Conservation (phyloP, 1,284 basidiomycete genomes). For the Caloboletus firmus region DNA sequence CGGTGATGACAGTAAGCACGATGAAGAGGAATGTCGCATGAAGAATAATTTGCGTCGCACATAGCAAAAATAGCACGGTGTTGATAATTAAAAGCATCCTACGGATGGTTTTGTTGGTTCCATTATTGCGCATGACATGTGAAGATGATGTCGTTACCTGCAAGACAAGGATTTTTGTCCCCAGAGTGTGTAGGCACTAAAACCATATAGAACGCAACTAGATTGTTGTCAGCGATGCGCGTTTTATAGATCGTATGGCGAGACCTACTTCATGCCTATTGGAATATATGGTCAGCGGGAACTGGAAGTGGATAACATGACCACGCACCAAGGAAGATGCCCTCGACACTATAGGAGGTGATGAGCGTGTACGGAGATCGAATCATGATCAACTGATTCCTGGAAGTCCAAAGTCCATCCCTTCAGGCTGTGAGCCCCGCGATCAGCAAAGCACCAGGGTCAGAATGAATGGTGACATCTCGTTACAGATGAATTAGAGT, state of each 20-base stretch:
- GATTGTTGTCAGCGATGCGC: background rate
- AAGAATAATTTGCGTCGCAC: slow-evolving; percentile 10
- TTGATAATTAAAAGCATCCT: slow-evolving; percentile 16
- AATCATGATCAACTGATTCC: slow-evolving; percentile 3
- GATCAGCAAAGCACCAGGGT: background rate
- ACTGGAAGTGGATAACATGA: background rate
- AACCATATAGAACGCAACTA: slow-evolving; percentile 22
- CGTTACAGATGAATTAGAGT: background rate
- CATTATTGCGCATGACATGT: background rate
- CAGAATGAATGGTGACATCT: background rate
- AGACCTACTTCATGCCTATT: slow-evolving; percentile 24
- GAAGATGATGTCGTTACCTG: slow-evolving; percentile 12
- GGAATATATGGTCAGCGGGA: background rate
- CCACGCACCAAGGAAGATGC: slow-evolving; percentile 21
- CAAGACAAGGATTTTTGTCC: slow-evolving; percentile 7
- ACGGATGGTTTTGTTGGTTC: background rate
- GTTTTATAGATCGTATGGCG: background rate
- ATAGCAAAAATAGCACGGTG: slow-evolving; percentile 21
- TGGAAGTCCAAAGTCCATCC: background rate
- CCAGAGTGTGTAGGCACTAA: slow-evolving; percentile 20
- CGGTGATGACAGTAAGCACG: slow-evolving; percentile 4
- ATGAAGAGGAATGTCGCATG: slow-evolving; percentile 5
- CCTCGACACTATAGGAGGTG: slow-evolving; percentile 6
- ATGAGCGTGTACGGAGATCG: slow-evolving; percentile 1
- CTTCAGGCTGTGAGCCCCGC: background rate